A percentile compares a stretch with the other conserved stretches of the same genome.
Conservation (phyloP, 164 flowering plant genomes). For the Buxus sempervirens region DNA sequence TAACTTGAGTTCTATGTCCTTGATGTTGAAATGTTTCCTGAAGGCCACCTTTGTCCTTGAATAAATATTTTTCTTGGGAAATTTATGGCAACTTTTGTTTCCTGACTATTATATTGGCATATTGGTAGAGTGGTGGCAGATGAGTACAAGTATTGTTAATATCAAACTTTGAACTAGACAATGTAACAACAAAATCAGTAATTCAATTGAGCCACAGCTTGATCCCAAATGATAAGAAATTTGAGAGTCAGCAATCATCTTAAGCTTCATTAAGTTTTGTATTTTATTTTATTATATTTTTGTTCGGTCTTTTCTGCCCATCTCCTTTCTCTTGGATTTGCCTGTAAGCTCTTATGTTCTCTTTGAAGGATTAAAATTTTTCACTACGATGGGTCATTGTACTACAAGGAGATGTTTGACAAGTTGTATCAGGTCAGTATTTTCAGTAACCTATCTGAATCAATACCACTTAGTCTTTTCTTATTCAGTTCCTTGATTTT, state of each 20-base stretch:
- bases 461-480: background rate
- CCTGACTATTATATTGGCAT: too few species aligned
- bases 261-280: background rate
- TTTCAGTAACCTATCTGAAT: background rate
- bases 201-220: background rate
- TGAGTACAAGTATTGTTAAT: too few species aligned
- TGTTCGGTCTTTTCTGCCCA: background rate
- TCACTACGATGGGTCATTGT: conserved; percentile 72
- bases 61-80: too few species aligned
- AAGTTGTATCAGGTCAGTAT: conserved; percentile 42
- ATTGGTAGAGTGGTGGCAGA: too few species aligned
- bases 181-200: background rate
- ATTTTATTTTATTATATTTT: too few species aligned
- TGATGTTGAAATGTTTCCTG: background rate
- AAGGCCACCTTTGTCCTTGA: background rate
- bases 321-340: background rate
- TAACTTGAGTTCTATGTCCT: background rate
- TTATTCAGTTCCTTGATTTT: too few species aligned
- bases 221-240: background rate
- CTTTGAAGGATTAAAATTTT: conserved; percentile 82
- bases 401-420: conserved; percentile 82
- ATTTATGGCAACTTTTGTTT: too few species aligned
- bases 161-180: background rate
- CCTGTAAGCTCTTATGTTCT: background rate
- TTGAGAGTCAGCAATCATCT: background rate